Percentiles rank a stretch among this genome's conserved stretches.
phyloP scores from a whole-genome alignment of 495 filamentous ascomycete species.

The Penicillium maclennaniae region DNA sequence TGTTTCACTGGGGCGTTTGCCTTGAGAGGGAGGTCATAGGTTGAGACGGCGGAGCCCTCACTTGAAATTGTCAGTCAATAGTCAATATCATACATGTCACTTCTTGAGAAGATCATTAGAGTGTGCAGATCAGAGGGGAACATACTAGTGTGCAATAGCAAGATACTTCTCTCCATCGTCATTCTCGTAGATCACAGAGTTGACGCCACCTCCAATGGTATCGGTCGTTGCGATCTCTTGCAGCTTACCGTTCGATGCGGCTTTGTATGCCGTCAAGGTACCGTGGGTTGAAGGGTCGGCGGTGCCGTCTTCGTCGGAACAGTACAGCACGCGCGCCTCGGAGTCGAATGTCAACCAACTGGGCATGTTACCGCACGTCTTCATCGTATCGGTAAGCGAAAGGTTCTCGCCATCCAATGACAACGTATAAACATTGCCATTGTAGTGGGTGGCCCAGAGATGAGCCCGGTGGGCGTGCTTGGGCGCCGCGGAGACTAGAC shows the following conservation, averaged over 20 bases:
- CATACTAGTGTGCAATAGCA: constrained; percentile 47
- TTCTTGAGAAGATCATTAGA: no score
- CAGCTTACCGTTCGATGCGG: constrained; percentile 22
- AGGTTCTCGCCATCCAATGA: constrained; percentile 38
- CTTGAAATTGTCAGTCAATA: constrained; percentile 24
- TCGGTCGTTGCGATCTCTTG: constrained; percentile 22
- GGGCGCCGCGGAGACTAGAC: not conserved
- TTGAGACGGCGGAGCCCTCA: constrained; percentile 33
- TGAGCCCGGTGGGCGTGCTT: not conserved
- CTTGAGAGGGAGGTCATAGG: constrained; percentile 31
- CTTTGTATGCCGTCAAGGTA: constrained; percentile 26
- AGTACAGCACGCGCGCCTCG: constrained; percentile 50
- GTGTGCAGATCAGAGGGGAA: constrained; percentile 6
- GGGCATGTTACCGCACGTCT: constrained; percentile 51
- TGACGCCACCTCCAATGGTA: constrained; percentile 36
- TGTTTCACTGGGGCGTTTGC: constrained; percentile 31
- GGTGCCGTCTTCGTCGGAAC: constrained; percentile 58
- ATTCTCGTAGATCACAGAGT: constrained; percentile 35
- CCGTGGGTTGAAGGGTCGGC: constrained; percentile 24
- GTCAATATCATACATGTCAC: constrained; percentile 10
- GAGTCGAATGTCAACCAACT: constrained; percentile 60
- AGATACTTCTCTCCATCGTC: constrained; percentile 30
- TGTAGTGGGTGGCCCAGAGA: constrained; percentile 61
- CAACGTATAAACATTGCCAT: constrained; percentile 54
- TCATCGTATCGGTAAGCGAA: constrained; percentile 32